A percentile compares a stretch with the other conserved stretches of the same genome.
These are phyloP conservation scores for Penicillium canescens DNA, from an alignment of 495 filamentous ascomycete genomes.

Conservation along the genomic window DNA sequence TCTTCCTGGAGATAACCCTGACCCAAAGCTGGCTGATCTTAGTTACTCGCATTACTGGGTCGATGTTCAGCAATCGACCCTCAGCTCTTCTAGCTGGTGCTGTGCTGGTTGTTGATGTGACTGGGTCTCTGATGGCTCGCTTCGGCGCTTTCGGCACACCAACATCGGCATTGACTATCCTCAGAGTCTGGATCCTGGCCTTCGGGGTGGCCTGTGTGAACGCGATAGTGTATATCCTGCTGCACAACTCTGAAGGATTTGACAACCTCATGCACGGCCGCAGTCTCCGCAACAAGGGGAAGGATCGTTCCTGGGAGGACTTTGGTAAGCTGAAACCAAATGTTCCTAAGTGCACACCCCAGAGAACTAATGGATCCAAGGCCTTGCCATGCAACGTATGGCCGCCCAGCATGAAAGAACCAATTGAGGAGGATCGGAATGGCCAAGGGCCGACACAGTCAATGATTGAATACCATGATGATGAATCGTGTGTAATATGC, in stretches of 20 bases:
- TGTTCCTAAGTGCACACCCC: not conserved
- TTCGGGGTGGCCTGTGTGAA: constrained; percentile 73
- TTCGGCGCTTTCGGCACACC: constrained; percentile 72
- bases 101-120: constrained; percentile 75
- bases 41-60: constrained; percentile 85
- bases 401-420: constrained; percentile 7
- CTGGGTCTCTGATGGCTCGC: constrained; percentile 79
- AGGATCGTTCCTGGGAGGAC: constrained; percentile 79
- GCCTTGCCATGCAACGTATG: constrained; percentile 78
- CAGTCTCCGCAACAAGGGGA: constrained; percentile 69
- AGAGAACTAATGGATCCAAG: constrained; percentile 39
- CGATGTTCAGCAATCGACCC: constrained; percentile 81
- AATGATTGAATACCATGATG: no score
- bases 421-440: not conserved
- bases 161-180: constrained; percentile 74
- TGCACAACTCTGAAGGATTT: constrained; percentile 74
- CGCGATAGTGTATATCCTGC: constrained; percentile 71
- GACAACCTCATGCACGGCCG: constrained; percentile 93
- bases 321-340: constrained; percentile 62
- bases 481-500: no score
- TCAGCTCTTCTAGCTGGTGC: constrained; percentile 79
- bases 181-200: constrained; percentile 88
- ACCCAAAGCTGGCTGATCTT: constrained; percentile 97
- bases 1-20: constrained; percentile 89
- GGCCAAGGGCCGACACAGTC: no score